Percentiles rank a stretch among this genome's conserved stretches.
These are phyloP conservation scores for Neonectria magnoliae DNA, from an alignment of 2,329 filamentous ascomycete genomes.

Conservation along the genomic window DNA sequence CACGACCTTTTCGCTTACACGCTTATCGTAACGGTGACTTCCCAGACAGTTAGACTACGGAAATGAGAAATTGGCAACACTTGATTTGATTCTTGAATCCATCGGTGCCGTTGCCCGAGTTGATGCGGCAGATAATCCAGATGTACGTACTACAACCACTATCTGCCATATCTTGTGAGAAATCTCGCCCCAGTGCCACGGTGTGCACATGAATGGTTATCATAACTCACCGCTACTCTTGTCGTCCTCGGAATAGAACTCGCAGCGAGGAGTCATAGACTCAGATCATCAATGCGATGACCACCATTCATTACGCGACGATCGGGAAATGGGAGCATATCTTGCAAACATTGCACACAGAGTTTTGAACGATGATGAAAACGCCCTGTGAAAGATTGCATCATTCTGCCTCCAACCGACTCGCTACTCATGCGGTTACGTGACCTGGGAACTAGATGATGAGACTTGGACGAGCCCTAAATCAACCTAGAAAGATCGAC, in stretches of 20 bases:
- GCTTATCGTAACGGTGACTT: not conserved
- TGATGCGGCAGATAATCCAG: not conserved
- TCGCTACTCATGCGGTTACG: not conserved
- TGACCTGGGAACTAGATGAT: too few relatives aligned
- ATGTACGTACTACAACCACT: not conserved
- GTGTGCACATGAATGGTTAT: not conserved
- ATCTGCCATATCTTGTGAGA: not conserved
- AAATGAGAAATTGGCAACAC: not conserved
- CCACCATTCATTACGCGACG: not conserved
- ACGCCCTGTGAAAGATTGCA: not conserved
- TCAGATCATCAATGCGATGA: not conserved
- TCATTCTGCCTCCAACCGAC: not conserved
- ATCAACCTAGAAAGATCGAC: not conserved
- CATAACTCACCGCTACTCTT: not conserved
- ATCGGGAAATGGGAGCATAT: not conserved
- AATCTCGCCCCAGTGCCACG: too few relatives aligned
- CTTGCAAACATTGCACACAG: not conserved
- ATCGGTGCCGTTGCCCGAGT: not conserved
- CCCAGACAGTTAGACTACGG: not conserved
- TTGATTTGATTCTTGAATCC: not conserved
- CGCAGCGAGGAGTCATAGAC: not conserved
- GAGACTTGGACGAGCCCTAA: too few relatives aligned
- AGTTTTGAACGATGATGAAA: too few relatives aligned
- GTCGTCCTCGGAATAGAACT: not conserved
- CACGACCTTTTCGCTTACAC: not conserved